phyloP scores from a whole-genome alignment of 2,329 filamentous ascomycete genomes.

The Nothopassalora personata region DNA sequence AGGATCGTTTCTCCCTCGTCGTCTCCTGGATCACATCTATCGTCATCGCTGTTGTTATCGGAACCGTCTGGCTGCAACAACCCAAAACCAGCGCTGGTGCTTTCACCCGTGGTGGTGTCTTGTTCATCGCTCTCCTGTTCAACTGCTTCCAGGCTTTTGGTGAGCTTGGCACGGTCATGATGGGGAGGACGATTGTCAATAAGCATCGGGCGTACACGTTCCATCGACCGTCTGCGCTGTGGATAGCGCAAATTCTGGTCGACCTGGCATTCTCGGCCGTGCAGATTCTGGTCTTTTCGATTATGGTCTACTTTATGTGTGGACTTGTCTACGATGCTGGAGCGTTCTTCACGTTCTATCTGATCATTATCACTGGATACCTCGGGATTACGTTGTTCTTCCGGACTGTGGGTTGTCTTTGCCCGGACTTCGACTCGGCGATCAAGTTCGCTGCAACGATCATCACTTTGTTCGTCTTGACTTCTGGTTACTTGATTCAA shows the following conservation, averaged over 20 bases:
- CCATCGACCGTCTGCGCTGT: slow-evolving; percentile 73
- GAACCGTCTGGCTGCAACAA: slow-evolving; percentile 71
- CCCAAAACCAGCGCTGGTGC: slow-evolving; percentile 60
- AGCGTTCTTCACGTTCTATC: slow-evolving; percentile 71
- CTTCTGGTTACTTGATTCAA: slow-evolving; percentile 78
- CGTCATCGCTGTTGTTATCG: slow-evolving; percentile 70
- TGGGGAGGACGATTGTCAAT: slow-evolving; percentile 70
- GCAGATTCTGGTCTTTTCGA: slow-evolving; percentile 65
- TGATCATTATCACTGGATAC: slow-evolving; percentile 40
- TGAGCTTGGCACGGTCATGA: slow-evolving; percentile 70
- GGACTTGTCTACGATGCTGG: slow-evolving; percentile 63
- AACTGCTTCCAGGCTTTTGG: slow-evolving; percentile 84
- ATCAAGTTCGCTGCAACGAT: slow-evolving; percentile 73
- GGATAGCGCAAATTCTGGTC: slow-evolving; percentile 76
- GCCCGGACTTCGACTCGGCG: slow-evolving; percentile 77
- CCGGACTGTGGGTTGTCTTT: slow-evolving; percentile 66
- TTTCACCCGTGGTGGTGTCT: slow-evolving; percentile 73
- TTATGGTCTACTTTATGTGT: slow-evolving; percentile 77
- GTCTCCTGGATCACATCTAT: slow-evolving; percentile 68
- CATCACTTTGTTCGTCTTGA: slow-evolving; percentile 76
- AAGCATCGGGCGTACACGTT: slow-evolving; percentile 82
- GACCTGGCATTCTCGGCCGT: slow-evolving; percentile 64
- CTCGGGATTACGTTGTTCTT: slow-evolving; percentile 70
- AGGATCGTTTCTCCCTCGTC: slow-evolving; percentile 71
- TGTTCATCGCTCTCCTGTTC: slow-evolving; percentile 76